These are phyloP conservation scores for Ambrosia artemisiifolia DNA, from an alignment of 129 eudicot species.

Conservation along the genomic window DNA sequence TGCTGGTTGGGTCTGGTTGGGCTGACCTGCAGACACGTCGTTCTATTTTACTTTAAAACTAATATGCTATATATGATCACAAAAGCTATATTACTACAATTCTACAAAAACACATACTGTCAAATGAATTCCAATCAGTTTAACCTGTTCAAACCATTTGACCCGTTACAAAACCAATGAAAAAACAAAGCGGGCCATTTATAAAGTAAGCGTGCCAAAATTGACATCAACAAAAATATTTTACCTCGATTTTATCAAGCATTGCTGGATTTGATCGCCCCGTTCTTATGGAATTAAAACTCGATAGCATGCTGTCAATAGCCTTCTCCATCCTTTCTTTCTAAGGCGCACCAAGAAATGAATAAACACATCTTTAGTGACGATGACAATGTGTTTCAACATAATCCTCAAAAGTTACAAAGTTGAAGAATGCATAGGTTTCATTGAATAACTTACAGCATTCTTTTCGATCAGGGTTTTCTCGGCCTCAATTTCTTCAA, in stretches of 20 bases:
- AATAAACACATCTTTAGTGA: neutral
- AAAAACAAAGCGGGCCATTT: neutral
- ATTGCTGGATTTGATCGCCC: conserved; percentile 90
- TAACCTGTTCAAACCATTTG: neutral
- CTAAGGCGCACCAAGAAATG: conserved; percentile 31
- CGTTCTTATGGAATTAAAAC: conserved; percentile 78
- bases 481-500: conserved; percentile 93
- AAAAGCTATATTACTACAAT: neutral
- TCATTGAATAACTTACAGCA: conserved; percentile 45
- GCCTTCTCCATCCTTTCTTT: conserved; percentile 95
- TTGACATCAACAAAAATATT: neutral
- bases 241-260: conserved; percentile 87
- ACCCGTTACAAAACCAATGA: neutral
- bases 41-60: neutral
- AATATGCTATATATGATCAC: neutral
- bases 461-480: conserved; percentile 64
- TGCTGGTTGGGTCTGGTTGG: neutral
- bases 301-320: conserved; percentile 63
- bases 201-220: neutral
- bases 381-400: neutral
- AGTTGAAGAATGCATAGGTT: neutral
- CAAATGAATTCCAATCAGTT: neutral
- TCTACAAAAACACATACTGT: neutral
- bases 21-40: neutral
- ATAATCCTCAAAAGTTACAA: neutral